phyloP scores from a whole-genome alignment of 345 rosid species.

The Eucalyptus urophylla region DNA sequence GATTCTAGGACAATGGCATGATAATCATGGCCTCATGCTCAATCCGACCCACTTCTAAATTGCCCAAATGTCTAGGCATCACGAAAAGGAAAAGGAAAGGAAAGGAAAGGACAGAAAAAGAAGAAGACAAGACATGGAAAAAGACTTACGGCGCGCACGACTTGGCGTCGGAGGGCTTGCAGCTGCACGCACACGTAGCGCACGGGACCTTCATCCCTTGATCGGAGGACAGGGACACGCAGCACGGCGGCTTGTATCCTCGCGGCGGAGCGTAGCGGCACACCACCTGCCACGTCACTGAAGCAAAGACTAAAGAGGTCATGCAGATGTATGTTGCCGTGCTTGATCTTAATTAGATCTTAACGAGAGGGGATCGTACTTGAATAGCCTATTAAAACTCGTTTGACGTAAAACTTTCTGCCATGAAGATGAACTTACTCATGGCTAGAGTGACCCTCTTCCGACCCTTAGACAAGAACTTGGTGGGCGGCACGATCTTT shows the following conservation, averaged over 20 bases:
- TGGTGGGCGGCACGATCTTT: not conserved
- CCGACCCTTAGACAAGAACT: not conserved
- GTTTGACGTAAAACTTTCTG: not conserved
- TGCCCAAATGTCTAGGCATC: not conserved
- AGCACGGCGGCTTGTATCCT: not conserved
- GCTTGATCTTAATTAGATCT: not conserved
- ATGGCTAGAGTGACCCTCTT: not conserved
- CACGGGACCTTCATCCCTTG: not conserved
- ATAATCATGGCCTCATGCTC: not conserved
- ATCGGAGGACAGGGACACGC: not conserved
- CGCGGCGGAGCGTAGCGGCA: not conserved
- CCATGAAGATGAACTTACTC: not conserved
- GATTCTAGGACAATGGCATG: not conserved
- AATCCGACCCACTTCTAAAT: not conserved
- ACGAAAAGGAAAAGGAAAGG: not conserved
- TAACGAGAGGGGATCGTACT: no score
- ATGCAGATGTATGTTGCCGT: no score
- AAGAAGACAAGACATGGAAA: not conserved
- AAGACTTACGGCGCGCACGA: not conserved
- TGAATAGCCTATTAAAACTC: not conserved
- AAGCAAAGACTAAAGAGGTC: not conserved
- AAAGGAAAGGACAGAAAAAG: not conserved
- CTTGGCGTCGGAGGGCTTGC: not conserved
- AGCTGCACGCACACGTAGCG: not conserved
- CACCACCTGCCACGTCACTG: conserved; percentile 1